Conservation (phyloP, 2,329 filamentous ascomycete genomes). For the Pseudogymnoascus sp. region DNA sequence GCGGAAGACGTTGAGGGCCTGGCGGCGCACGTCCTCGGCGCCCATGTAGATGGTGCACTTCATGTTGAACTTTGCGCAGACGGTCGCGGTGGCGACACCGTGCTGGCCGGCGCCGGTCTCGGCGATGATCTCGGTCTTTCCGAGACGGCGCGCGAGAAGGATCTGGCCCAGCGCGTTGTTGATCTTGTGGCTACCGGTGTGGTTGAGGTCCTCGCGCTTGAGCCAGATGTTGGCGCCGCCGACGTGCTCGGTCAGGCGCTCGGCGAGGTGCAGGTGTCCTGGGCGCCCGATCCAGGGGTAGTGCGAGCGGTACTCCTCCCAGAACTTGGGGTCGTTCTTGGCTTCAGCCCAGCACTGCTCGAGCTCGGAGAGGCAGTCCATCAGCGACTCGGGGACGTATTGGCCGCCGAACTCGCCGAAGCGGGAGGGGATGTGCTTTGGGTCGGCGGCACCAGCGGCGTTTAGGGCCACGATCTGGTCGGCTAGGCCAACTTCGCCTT, state of each 20-base stretch:
- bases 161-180: conserved; percentile 97
- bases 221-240: conserved; percentile 95
- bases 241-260: conserved; percentile 78
- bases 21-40: conserved; percentile 89
- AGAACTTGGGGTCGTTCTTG: conserved; percentile 81
- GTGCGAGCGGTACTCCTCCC: conserved; percentile 92
- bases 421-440: conserved; percentile 62
- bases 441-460: conserved; percentile 36
- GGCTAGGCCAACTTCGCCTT: conserved; percentile 25
- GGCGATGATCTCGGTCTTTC: conserved; percentile 95
- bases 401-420: conserved; percentile 97
- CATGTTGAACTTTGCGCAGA: conserved; percentile 98
- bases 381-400: conserved; percentile 93
- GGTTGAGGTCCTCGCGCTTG: conserved; percentile 95
- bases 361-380: conserved; percentile 89
- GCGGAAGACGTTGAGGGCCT: conserved; percentile 95
- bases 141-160: conserved; percentile 72
- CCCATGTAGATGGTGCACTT: conserved; percentile 98
- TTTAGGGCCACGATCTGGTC: conserved; percentile 65
- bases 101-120: conserved; percentile 97
- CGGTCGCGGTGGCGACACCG: conserved; percentile 92
- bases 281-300: conserved; percentile 97
- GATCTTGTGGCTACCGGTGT: conserved; percentile 98
- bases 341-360: conserved; percentile 86
- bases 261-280: conserved; percentile 81